phyloP scores from a whole-genome alignment of 2,329 filamentous ascomycete species.

The Clonostachys chloroleuca region DNA sequence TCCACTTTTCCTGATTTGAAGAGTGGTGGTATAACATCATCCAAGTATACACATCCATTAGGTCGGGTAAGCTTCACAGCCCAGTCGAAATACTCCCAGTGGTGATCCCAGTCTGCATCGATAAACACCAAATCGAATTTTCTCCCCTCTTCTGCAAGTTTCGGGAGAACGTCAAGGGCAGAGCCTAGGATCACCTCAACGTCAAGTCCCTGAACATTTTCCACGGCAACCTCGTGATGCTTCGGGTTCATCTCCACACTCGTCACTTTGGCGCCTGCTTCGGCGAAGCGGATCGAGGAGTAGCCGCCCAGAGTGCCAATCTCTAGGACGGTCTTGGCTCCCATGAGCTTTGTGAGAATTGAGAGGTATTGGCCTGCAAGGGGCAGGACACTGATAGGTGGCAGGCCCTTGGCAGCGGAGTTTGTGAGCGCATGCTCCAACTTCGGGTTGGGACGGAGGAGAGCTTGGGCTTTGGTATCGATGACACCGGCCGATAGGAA shows the following conservation, averaged over 20 bases:
- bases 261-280: conserved; percentile 30
- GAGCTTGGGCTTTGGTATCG: neutral
- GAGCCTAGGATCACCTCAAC: conserved; percentile 39
- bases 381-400: conserved; percentile 26
- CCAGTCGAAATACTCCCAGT: conserved; percentile 41
- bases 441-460: conserved; percentile 5
- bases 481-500: neutral
- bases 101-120: conserved; percentile 45
- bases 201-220: conserved; percentile 33
- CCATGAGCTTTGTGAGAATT: conserved; percentile 26
- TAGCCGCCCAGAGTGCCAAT: conserved; percentile 52
- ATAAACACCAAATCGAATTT: conserved; percentile 47
- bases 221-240: conserved; percentile 36
- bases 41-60: conserved; percentile 37
- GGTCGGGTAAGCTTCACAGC: conserved; percentile 31
- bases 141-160: conserved; percentile 30
- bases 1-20: conserved; percentile 1
- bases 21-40: conserved; percentile 37
- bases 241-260: conserved; percentile 44
- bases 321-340: conserved; percentile 38
- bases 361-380: conserved; percentile 30
- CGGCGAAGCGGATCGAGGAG: conserved; percentile 47
- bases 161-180: conserved; percentile 30
- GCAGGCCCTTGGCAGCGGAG: conserved; percentile 22
- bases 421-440: conserved; percentile 22